Conservation (phyloP, 371 early-diverging fungal genomes). For the Mortierella sp. region DNA sequence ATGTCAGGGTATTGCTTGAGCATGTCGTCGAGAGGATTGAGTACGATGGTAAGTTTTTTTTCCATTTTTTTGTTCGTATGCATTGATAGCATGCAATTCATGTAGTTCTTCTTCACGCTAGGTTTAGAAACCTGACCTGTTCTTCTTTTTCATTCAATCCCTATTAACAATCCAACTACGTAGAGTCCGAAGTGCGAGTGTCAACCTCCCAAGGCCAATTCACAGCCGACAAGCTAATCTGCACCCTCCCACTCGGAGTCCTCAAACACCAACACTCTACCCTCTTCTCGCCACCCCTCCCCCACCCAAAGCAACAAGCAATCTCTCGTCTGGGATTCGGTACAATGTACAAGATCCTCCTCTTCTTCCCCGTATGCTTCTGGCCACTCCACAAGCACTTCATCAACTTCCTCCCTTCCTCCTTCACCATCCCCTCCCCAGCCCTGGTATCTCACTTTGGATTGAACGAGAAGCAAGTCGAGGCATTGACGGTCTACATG, state of each 20-base stretch:
- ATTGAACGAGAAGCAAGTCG: slow-evolving; percentile 24
- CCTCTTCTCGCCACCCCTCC: slow-evolving; percentile 42
- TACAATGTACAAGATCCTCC: slow-evolving; percentile 52
- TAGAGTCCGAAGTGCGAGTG: slow-evolving; percentile 37
- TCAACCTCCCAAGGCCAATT: slow-evolving; percentile 36
- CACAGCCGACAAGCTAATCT: slow-evolving; percentile 36
- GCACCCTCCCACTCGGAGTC: slow-evolving; percentile 55
- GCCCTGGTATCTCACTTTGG: slow-evolving; percentile 1
- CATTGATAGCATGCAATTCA: neutral
- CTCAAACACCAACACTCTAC: slow-evolving; percentile 31
- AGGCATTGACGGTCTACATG: slow-evolving; percentile 38
- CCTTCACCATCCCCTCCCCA: slow-evolving; percentile 1
- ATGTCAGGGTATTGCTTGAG: slow-evolving; percentile 28
- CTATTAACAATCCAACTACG: neutral
- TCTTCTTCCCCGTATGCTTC: slow-evolving; percentile 44
- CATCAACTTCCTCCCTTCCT: slow-evolving; percentile 44
- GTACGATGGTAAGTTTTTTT: slow-evolving; percentile 34
- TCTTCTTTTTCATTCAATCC: neutral
- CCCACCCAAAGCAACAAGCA: slow-evolving; percentile 41
- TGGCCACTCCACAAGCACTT: slow-evolving; percentile 50
- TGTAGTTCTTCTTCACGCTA: neutral
- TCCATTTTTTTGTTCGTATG: too few relatives aligned
- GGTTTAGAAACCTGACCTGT: too few relatives aligned
- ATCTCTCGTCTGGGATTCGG: slow-evolving; percentile 46
- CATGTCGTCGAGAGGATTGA: slow-evolving; percentile 50